Percentiles rank a stretch among this genome's conserved stretches.
phyloP scores from a whole-genome alignment of 805 yeast species.

The Myxozyma neotropica region DNA sequence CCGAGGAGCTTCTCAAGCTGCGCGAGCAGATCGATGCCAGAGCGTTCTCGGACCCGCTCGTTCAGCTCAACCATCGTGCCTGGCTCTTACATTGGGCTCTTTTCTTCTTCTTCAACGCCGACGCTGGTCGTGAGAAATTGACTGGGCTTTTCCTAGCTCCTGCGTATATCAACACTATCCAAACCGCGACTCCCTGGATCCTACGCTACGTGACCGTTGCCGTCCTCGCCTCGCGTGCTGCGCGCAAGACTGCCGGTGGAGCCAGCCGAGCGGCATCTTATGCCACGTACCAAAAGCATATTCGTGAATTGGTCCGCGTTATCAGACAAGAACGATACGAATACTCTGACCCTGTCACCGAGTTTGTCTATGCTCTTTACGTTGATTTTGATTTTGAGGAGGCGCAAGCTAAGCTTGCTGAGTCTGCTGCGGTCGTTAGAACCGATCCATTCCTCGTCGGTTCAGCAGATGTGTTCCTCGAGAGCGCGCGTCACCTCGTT shows the following conservation, averaged over 20 bases:
- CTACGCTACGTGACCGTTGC: conserved; percentile 66
- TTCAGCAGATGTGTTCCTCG: conserved; percentile 48
- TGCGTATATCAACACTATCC: conserved; percentile 65
- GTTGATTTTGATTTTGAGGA: conserved; percentile 61
- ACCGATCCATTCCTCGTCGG: conserved; percentile 60
- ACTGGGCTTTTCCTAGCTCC: conserved; percentile 61
- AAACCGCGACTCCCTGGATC: conserved; percentile 73
- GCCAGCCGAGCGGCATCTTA: conserved; percentile 33
- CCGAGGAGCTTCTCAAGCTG: conserved; percentile 56
- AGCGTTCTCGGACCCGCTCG: conserved; percentile 55
- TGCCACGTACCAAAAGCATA: conserved; percentile 52
- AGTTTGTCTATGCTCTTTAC: conserved; percentile 57
- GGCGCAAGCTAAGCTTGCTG: conserved; percentile 52
- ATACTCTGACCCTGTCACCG: conserved; percentile 65
- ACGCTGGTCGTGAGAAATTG: conserved; percentile 55
- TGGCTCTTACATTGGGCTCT: conserved; percentile 73
- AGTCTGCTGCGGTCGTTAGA: conserved; percentile 52
- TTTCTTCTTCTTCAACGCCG: conserved; percentile 61
- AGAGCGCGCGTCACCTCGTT: conserved; percentile 54
- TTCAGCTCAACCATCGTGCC: conserved; percentile 62
- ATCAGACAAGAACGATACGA: conserved; percentile 66
- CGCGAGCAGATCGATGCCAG: conserved; percentile 60
- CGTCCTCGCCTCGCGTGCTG: conserved; percentile 48
- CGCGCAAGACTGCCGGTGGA: conserved; percentile 33
- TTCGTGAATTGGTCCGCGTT: conserved; percentile 60